Conservation (phyloP, 129 eudicot genomes). For the Helichrysum umbraculigerum region DNA sequence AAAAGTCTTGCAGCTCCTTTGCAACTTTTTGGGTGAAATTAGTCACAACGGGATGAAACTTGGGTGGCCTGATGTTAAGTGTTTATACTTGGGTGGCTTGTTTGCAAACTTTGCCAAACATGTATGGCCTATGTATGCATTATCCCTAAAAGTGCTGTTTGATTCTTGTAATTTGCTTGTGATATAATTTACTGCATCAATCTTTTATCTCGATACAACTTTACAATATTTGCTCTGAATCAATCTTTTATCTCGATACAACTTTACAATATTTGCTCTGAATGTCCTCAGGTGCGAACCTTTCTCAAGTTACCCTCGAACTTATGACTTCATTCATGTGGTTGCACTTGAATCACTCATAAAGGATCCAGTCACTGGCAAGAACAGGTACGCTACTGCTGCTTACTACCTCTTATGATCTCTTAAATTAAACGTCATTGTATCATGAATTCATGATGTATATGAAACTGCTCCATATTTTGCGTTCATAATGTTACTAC, state of each 20-base stretch:
- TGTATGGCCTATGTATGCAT: not conserved
- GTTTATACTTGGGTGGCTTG: not conserved
- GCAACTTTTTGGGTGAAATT: not conserved
- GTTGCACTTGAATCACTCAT: constrained; percentile 72
- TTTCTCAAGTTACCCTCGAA: constrained; percentile 96
- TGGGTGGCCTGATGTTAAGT: not conserved
- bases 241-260: not conserved
- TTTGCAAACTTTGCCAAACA: not conserved
- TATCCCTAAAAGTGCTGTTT: not conserved
- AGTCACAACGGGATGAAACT: not conserved
- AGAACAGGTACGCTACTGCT: constrained; percentile 53
- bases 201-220: not conserved
- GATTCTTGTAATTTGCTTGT: not conserved
- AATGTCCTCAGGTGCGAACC: constrained; percentile 82
- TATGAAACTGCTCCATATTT: not conserved
- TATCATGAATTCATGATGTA: not conserved
- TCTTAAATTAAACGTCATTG: not conserved
- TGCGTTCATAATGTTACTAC: constrained; percentile 4
- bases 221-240: constrained; percentile 8
- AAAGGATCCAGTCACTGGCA: constrained; percentile 71
- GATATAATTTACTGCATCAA: not conserved
- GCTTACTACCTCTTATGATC: not conserved
- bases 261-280: constrained; percentile 5
- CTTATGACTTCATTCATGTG: constrained; percentile 86
- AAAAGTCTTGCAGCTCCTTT: not conserved